A percentile compares a stretch with the other conserved stretches of the same genome.
Conservation (phyloP, 2,329 filamentous ascomycete species). For the Fusarium siculi region DNA sequence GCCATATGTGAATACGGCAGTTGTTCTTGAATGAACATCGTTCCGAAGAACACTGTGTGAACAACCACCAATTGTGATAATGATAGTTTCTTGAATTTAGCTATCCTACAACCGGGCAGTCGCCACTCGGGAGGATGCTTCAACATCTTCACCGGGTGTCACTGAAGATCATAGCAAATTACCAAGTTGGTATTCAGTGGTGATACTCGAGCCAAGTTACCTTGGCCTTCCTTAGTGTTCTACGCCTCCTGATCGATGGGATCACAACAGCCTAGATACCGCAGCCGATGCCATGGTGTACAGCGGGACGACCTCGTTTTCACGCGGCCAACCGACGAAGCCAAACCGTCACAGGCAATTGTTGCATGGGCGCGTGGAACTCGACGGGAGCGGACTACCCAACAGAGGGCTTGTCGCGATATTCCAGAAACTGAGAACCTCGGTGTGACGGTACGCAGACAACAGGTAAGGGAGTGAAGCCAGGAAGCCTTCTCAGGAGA, state of each 20-base stretch:
- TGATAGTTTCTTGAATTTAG: not conserved
- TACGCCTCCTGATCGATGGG: slow-evolving; percentile 7
- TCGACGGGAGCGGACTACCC: slow-evolving; percentile 28
- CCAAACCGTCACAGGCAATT: slow-evolving; percentile 20
- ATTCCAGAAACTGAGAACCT: slow-evolving; percentile 31
- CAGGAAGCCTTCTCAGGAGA: slow-evolving; percentile 3
- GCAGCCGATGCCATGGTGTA: slow-evolving; percentile 38
- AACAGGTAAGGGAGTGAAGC: slow-evolving; percentile 18
- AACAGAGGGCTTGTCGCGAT: slow-evolving; percentile 41
- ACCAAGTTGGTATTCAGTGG: not conserved
- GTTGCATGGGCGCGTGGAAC: slow-evolving; percentile 22
- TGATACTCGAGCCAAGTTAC: not conserved
- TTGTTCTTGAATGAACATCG: not conserved
- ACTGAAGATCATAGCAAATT: not conserved
- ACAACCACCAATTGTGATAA: not conserved
- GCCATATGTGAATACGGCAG: not conserved
- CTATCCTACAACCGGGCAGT: not conserved
- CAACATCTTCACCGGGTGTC: not conserved
- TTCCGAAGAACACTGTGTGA: not conserved
- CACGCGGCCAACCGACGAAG: slow-evolving; percentile 24
- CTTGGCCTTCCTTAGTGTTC: not conserved
- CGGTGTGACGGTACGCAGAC: slow-evolving; percentile 24
- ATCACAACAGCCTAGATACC: slow-evolving; percentile 38
- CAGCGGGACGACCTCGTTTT: slow-evolving; percentile 40
- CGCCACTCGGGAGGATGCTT: not conserved